Percentiles rank a stretch among this genome's conserved stretches.
Evolutionary conservation across 768 basidiomycete genomes (phyloP).

Genomic region (Lentinula guzmanii): DNA sequence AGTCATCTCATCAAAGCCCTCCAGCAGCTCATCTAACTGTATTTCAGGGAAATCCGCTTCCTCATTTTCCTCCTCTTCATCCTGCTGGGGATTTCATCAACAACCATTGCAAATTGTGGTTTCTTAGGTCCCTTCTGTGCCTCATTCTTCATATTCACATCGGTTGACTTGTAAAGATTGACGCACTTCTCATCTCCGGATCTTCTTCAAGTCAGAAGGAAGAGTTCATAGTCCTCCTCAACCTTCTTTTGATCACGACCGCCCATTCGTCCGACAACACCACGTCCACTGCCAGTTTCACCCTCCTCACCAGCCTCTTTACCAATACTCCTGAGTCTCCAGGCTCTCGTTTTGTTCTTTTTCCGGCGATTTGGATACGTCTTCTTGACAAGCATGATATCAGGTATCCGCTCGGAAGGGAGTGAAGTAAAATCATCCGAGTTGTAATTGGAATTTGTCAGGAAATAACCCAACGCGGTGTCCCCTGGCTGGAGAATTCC

Average conservation of each 20-base stretch:
- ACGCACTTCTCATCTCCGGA: conserved; percentile 80
- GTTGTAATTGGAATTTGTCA: conserved; percentile 90
- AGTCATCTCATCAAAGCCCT: conserved; percentile 90
- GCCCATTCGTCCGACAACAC: conserved; percentile 86
- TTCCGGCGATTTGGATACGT: conserved; percentile 90
- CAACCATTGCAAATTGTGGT: conserved; percentile 60
- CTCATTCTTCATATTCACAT: conserved; percentile 42
- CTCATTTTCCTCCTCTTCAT: conserved; percentile 22
- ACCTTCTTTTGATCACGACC: conserved; percentile 90
- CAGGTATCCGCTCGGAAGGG: conserved; percentile 65
- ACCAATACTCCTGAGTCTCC: conserved; percentile 89
- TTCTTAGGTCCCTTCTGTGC: conserved; percentile 34
- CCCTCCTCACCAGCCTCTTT: conserved; percentile 88
- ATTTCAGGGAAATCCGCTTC: conserved; percentile 90
- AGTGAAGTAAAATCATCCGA: conserved; percentile 76
- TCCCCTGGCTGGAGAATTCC: conserved; percentile 91
- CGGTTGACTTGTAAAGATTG: conserved; percentile 74
- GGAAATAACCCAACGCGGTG: conserved; percentile 84
- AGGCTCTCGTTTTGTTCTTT: conserved; percentile 78
- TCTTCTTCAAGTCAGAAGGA: conserved; percentile 95
- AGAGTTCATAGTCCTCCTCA: conserved; percentile 94
- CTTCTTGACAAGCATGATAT: conserved; percentile 92
- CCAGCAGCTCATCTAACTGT: conserved; percentile 77
- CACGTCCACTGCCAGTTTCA: conserved; percentile 69
- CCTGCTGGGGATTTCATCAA: conserved; percentile 41